Evolutionary conservation across 495 filamentous ascomycete genomes (phyloP).

Genomic region (Podospora pseudocomata): DNA sequence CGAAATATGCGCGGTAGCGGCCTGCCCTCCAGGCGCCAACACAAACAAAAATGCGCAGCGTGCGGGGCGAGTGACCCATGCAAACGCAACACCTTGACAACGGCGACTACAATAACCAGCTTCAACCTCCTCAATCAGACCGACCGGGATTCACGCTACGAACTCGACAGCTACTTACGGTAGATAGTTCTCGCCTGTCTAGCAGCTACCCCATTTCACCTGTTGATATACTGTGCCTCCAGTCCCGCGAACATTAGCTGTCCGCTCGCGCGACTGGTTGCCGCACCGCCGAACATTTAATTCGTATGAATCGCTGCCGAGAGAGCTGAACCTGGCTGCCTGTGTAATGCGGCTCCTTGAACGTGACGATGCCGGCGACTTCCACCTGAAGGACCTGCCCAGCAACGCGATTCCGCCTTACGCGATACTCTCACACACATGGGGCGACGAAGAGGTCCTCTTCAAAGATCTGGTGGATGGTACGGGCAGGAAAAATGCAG

Average conservation of each 20-base stretch:
- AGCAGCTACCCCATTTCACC: no score
- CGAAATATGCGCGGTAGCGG: no score
- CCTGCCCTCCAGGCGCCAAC: no score
- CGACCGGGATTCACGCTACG: no score
- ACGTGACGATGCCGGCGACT: neutral
- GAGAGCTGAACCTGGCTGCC: neutral
- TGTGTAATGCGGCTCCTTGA: slow-evolving; percentile 9
- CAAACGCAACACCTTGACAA: no score
- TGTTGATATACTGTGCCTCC: no score
- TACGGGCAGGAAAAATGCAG: slow-evolving; percentile 23
- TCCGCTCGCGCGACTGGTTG: neutral
- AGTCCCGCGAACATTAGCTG: neutral
- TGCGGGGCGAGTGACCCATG: no score
- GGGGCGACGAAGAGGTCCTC: slow-evolving; percentile 32
- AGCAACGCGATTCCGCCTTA: slow-evolving; percentile 26
- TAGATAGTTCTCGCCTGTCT: no score
- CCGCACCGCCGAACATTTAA: neutral
- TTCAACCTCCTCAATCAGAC: no score
- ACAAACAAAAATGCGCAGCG: no score
- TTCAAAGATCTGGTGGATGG: slow-evolving; percentile 19
- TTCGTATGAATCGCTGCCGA: neutral
- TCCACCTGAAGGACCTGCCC: neutral
- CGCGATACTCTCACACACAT: slow-evolving; percentile 38
- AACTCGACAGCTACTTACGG: no score
- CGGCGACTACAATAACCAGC: no score